Conservation (phyloP, 805 yeast genomes). For the Cyberlindnera mrakii region DNA sequence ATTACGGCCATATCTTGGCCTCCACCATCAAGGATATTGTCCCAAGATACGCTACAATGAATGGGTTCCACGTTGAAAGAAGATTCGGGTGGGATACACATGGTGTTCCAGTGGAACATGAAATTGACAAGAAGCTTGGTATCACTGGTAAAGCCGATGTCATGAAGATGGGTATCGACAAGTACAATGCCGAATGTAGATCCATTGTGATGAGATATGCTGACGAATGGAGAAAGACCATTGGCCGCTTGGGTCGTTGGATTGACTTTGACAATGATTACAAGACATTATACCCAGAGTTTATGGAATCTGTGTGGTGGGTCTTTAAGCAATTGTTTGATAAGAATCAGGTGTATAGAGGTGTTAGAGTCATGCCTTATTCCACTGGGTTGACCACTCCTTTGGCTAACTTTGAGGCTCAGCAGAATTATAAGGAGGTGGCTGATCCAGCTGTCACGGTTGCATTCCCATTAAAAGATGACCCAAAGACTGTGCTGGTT, state of each 20-base stretch:
- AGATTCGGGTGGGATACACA: constrained; percentile 99
- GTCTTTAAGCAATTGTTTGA: constrained; percentile 84
- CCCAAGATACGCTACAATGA: constrained; percentile 97
- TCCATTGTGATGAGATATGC: constrained; percentile 97
- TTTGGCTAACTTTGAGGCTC: constrained; percentile 95
- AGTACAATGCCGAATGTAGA: constrained; percentile 92
- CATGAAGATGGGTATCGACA: constrained; percentile 86
- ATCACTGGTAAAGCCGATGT: constrained; percentile 93
- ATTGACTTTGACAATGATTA: constrained; percentile 98
- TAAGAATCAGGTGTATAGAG: constrained; percentile 88
- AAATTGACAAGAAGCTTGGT: constrained; percentile 94
- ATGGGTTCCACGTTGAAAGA: constrained; percentile 92
- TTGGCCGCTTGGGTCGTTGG: constrained; percentile 97
- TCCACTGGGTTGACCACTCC: constrained; percentile 97
- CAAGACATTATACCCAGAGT: constrained; percentile 90
- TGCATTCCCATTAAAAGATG: constrained; percentile 76
- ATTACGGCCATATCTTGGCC: constrained; percentile 95
- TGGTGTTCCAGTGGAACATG: constrained; percentile 97
- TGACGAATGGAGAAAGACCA: constrained; percentile 87
- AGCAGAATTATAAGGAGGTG: constrained; percentile 95
- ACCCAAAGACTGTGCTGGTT: constrained; percentile 76
- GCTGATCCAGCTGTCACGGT: constrained; percentile 94
- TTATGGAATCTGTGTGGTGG: constrained; percentile 99
- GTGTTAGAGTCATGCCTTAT: constrained; percentile 97
- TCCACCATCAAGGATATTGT: constrained; percentile 96